These are phyloP conservation scores for Tolypocladium endophyticum DNA, from an alignment of 2,329 filamentous ascomycete genomes.

Conservation along the genomic window DNA sequence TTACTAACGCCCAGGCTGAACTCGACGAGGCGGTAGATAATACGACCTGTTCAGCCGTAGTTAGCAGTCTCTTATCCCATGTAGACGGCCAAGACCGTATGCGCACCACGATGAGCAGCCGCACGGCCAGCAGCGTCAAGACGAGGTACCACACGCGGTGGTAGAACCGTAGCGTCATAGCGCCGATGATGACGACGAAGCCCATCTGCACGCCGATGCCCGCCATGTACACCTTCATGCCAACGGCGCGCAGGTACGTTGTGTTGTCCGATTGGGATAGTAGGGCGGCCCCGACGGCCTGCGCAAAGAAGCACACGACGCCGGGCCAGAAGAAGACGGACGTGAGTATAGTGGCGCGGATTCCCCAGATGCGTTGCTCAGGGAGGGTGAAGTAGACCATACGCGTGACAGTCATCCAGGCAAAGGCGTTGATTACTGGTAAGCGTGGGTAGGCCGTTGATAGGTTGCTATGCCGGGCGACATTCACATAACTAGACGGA, in stretches of 20 bases:
- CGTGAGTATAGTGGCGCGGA: slow-evolving; percentile 26
- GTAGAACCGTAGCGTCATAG: slow-evolving; percentile 25
- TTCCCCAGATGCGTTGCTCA: slow-evolving; percentile 22
- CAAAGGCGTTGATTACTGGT: slow-evolving; percentile 31
- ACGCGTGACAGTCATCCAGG: slow-evolving; percentile 31
- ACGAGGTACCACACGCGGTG: slow-evolving; percentile 21
- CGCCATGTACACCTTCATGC: slow-evolving; percentile 26
- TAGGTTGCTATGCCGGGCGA: not conserved
- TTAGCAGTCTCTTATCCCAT: slow-evolving; percentile 1
- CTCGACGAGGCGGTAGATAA: slow-evolving; percentile 50
- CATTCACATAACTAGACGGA: slow-evolving; percentile 28
- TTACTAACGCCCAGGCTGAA: slow-evolving; percentile 34
- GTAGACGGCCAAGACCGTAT: not conserved
- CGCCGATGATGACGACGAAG: slow-evolving; percentile 25
- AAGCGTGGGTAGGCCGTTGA: not conserved
- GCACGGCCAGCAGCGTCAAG: slow-evolving; percentile 20
- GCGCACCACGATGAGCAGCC: slow-evolving; percentile 23
- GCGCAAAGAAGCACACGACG: slow-evolving; percentile 34
- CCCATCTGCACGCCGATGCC: slow-evolving; percentile 26
- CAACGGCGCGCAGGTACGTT: slow-evolving; percentile 16
- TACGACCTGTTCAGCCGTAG: slow-evolving; percentile 28
- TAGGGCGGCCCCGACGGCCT: slow-evolving; percentile 27
- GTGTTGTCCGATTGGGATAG: slow-evolving; percentile 15
- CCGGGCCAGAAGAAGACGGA: slow-evolving; percentile 37
- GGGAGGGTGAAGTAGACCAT: slow-evolving; percentile 28